Base-by-base conservation (phyloP, 2,329 filamentous ascomycete species). In the Emergomyces pasteurianus region DNA sequence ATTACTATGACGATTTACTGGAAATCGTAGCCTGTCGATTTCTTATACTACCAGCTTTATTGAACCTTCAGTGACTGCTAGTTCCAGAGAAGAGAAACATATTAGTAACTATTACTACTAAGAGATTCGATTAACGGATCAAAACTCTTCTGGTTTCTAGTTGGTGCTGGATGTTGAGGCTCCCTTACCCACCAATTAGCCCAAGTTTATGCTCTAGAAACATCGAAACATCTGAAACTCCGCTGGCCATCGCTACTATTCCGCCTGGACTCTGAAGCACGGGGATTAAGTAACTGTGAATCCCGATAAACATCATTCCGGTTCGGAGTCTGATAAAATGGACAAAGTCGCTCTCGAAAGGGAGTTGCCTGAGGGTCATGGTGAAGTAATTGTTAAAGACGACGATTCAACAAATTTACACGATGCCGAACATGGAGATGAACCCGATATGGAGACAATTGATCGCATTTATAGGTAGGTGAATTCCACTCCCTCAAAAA, bases 1-100 rank as follows among this genome's bases (percentile, higher is more conserved):
- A 4, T 46, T 10, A 10, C 18, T 46, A 16, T 46, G 18, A 7
- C 42, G n/a, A 46, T 46, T 23, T 12, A 36, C 1, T 36, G 5
- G 34, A 7, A 36, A n/a, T 36, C 10, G 34, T 9, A 36, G 34
- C 5, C 8, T 43, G n/a, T 43, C 18, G 40, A 43, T 47, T 23
- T 23, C n/a, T 46, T 9, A n/a, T 21, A 21, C 21, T 21, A 46
- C 18, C 21, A 21, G 43, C 43, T 47, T 47, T 67, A 85, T 82
- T 2, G 81, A 81, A 10, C 79, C 78, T 64, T 79, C 81, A 8
- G 82, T 78, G 16, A 77, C 88, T n/a, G 31, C 31, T 31, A 3
- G 31, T 31, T 31, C 31, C 38, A 86, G 89, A 71, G 86, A 89
- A 70, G 84, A 89, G 72, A 86, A 89, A 67, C n/a, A n/a, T n/a